Percentiles rank a stretch among this genome's conserved stretches.
phyloP scores from a whole-genome alignment of 1,284 basidiomycete species.

The Xanthoconium separans region DNA sequence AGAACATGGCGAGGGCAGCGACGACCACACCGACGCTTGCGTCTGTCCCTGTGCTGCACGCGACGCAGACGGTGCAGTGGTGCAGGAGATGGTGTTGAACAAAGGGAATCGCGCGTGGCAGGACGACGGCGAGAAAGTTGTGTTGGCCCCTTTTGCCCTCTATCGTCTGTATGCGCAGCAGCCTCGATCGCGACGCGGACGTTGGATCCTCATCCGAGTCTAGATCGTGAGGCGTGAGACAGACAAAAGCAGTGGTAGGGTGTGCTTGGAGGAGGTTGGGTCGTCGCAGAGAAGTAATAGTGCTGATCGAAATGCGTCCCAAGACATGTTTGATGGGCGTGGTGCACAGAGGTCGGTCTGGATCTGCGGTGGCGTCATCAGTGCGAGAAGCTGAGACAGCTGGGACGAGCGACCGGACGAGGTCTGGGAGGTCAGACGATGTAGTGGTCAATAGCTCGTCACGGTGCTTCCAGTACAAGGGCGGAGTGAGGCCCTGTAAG shows the following conservation, averaged over 20 bases:
- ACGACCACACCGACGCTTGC: conserved; percentile 62
- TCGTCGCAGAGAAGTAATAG: conserved; percentile 30
- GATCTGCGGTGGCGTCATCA: not conserved
- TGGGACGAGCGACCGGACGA: conserved; percentile 49
- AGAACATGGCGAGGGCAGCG: conserved; percentile 56
- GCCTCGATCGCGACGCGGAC: not conserved
- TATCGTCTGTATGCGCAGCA: conserved; percentile 35
- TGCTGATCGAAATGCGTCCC: conserved; percentile 40
- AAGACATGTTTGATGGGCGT: conserved; percentile 37
- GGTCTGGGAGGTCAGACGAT: conserved; percentile 46
- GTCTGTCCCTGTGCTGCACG: conserved; percentile 59
- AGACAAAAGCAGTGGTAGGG: conserved; percentile 13
- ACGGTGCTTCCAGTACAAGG: conserved; percentile 67
- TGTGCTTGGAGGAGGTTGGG: conserved; percentile 3
- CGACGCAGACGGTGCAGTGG: conserved; percentile 46
- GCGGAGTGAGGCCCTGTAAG: conserved; percentile 66
- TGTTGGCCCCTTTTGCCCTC: conserved; percentile 55
- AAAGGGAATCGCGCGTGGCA: conserved; percentile 53
- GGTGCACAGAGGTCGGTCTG: not conserved
- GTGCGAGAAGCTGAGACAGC: not conserved
- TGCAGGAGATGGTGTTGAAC: conserved; percentile 40
- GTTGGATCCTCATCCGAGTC: too few species aligned
- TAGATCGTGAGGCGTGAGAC: conserved; percentile 15
- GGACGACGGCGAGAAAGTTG: conserved; percentile 46
- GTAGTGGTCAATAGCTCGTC: conserved; percentile 45